A percentile compares a stretch with the other conserved stretches of the same genome.
These are phyloP conservation scores for Colletotrichum godetiae DNA, from an alignment of 2,329 filamentous ascomycete species.

Conservation along the genomic window DNA sequence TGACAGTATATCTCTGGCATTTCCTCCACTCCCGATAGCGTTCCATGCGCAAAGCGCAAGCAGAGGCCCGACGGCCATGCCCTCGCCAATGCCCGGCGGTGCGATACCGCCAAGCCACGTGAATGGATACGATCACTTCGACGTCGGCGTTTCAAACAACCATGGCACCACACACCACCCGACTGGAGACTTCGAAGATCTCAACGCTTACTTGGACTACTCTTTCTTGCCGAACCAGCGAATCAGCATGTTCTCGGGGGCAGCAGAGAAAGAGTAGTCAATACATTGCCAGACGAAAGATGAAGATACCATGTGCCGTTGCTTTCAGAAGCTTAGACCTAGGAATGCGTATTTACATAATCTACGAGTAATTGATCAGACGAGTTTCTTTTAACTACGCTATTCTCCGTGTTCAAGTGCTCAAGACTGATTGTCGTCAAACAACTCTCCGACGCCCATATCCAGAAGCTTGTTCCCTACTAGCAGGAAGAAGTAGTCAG, in stretches of 20 bases:
- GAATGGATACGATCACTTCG: background rate
- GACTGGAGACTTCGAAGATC: slow-evolving; percentile 33
- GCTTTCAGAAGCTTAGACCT: background rate
- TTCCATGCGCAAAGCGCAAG: slow-evolving; percentile 41
- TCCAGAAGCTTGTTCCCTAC: slow-evolving; percentile 57
- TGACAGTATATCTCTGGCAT: slow-evolving; percentile 46
- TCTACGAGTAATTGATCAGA: too few relatives aligned
- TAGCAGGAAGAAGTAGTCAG: slow-evolving; percentile 59
- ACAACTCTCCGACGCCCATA: slow-evolving; percentile 37
- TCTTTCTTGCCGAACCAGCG: slow-evolving; percentile 40
- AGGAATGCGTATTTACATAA: background rate
- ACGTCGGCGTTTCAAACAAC: background rate
- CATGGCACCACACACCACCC: background rate
- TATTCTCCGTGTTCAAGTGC: background rate
- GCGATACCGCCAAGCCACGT: background rate
- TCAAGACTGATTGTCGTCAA: background rate
- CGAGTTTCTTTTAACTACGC: background rate
- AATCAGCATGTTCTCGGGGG: slow-evolving; percentile 40
- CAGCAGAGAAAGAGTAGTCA: background rate
- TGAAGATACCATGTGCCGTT: background rate
- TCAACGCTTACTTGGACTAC: slow-evolving; percentile 40
- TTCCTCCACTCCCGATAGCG: slow-evolving; percentile 45
- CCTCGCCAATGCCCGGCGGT: slow-evolving; percentile 17
- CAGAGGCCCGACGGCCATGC: slow-evolving; percentile 27
- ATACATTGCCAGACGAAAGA: background rate